These are phyloP conservation scores for Termitomyces sp. DNA, from an alignment of 768 basidiomycete genomes.

Conservation along the genomic window DNA sequence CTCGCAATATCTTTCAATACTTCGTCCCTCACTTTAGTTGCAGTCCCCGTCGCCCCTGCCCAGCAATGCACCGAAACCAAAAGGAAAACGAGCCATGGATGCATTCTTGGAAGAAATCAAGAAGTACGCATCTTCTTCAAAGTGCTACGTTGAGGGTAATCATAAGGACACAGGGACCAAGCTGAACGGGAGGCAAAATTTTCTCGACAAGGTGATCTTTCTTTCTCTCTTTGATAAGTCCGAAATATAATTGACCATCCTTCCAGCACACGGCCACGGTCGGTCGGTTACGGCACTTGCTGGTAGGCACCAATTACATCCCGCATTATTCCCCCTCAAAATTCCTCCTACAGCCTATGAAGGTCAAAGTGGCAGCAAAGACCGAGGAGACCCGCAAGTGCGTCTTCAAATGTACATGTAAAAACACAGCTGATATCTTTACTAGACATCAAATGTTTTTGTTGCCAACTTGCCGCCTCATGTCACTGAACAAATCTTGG, in stretches of 20 bases:
- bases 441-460: conserved; percentile 90
- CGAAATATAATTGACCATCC: background rate
- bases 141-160: conserved; percentile 1
- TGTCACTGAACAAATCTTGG: conserved; percentile 81
- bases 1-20: background rate
- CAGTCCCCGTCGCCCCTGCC: conserved; percentile 58
- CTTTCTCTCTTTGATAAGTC: background rate
- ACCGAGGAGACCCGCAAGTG: conserved; percentile 84
- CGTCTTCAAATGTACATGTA: conserved; percentile 10
- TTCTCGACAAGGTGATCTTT: conserved; percentile 56
- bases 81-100: conserved; percentile 96
- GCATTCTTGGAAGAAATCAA: conserved; percentile 96
- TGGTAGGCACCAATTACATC: conserved; percentile 37
- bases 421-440: background rate
- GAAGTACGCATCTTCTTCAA: conserved; percentile 38
- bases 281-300: conserved; percentile 90
- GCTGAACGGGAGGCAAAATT: conserved; percentile 85
- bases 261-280: conserved; percentile 47
- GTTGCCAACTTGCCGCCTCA: conserved; percentile 89
- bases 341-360: conserved; percentile 63
- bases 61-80: conserved; percentile 55
- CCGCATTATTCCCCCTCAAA: background rate
- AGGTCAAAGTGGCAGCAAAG: conserved; percentile 84
- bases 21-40: background rate
- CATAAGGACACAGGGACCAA: conserved; percentile 64